Conservation (phyloP, 306 rosid species). For the Arachis hypogaea region DNA sequence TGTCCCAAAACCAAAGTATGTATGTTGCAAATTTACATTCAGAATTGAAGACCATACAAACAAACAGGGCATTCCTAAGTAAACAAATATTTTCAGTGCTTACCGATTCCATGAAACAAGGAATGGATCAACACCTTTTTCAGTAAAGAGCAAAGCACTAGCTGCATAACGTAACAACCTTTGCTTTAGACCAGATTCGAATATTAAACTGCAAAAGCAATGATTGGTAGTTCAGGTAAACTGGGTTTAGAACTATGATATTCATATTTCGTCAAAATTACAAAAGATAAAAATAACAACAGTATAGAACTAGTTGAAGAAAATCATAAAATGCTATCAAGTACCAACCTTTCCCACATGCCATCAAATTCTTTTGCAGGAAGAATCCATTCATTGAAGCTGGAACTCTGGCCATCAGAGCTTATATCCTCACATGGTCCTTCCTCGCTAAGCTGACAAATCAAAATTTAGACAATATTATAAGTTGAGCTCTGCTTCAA, state of each 20-base stretch:
- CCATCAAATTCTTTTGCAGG: slow-evolving; percentile 98
- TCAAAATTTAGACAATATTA: slow-evolving; percentile 40
- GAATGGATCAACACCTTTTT: slow-evolving; percentile 91
- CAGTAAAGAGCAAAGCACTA: slow-evolving; percentile 89
- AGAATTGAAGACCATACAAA: slow-evolving; percentile 22
- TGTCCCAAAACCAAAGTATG: slow-evolving; percentile 10
- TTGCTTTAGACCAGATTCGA: slow-evolving; percentile 94
- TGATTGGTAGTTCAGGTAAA: slow-evolving; percentile 28
- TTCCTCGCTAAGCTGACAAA: slow-evolving; percentile 85
- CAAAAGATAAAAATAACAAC: slow-evolving; percentile 27
- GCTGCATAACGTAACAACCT: slow-evolving; percentile 85
- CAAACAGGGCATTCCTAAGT: slow-evolving; percentile 18
- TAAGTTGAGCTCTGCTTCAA: slow-evolving; percentile 15
- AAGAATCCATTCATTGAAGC: slow-evolving; percentile 94
- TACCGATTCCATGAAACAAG: slow-evolving; percentile 99
- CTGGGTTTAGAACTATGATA: slow-evolving; percentile 21
- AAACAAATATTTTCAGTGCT: slow-evolving; percentile 31
- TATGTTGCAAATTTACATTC: slow-evolving; percentile 2
- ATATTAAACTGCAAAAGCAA: slow-evolving; percentile 71
- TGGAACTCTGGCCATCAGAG: slow-evolving; percentile 85
- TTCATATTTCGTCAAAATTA: background rate
- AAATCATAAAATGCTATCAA: slow-evolving; percentile 37
- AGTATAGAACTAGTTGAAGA: slow-evolving; percentile 16
- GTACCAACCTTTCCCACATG: slow-evolving; percentile 93
- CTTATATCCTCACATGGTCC: slow-evolving; percentile 92